Base-by-base conservation (phyloP, 768 basidiomycete species). In the Rhodotorula babjevae region DNA sequence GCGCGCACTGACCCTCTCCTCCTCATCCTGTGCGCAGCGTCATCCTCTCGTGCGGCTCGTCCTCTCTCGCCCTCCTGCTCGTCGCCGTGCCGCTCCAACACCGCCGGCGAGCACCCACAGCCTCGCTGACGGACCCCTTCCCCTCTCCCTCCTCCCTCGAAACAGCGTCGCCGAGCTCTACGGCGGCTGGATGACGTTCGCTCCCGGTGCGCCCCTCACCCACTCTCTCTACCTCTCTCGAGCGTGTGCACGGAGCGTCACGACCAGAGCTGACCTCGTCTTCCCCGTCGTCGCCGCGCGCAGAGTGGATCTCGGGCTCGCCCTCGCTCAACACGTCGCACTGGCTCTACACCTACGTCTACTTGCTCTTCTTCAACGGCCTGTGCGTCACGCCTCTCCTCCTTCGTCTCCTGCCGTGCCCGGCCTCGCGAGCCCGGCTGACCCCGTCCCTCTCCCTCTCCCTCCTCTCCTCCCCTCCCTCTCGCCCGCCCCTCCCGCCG, bases 151-250 rank as follows among this genome's bases (percentile, higher is more conserved):
- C 8, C 44, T 49, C 9, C 29, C 53, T 52, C n/a, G 27, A 36
- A 27, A 60, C 14, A 19, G 47, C 8, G 27, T 58, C 10, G 67
- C 52, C 25, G 68, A 74, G 44, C 67, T 68, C 44, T 70, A 74
- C 47, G 73, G 73, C 25, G 73, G 90, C 60, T 55, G 84, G 73
- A 62, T 70, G 63, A 74, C 69, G 46, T 49, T 63, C 23, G 33
- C 49, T 33, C 44, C 53, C 53, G 63, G 21, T 33, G 25, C 47
- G 29, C 27, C 36, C 33, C 18, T 2, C 18, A 23, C 23, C 47
- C 40, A 19, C 31, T 25, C 33, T 33, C 47, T 18, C 46, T 19
- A 9, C 14, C 15, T 19, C 46, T 46, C 46, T 42, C 63, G n/a
- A 7, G 52, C 29, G 6, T 57, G 6, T 6, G 27, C 25, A 8